Evolutionary conservation across 2,329 filamentous ascomycete genomes (phyloP), one percentile per base, ranked within the genome.

Genomic region (Sclerotinia nivalis): DNA sequence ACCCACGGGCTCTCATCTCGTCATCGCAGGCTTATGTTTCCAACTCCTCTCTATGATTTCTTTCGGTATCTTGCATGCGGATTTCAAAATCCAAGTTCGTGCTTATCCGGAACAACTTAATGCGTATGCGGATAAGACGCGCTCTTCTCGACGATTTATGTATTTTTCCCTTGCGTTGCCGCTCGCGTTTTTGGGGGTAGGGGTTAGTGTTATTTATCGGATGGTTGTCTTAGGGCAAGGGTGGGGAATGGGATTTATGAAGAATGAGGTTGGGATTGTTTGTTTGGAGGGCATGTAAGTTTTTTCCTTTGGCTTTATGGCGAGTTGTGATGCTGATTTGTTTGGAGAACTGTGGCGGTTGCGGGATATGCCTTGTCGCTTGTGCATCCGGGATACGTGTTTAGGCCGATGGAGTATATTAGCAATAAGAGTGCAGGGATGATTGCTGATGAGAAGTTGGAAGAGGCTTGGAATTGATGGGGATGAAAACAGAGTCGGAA

Each of bases 311-410:
- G 6, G n/a, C 5, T 10, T 43, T 2, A 2, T 15, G 40, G 5
- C 5, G 5, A 3, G 34, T 34, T 34, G 34, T 50, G 28, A 7
- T 37, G 31, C 61, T 65, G 28, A 65, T 34, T 37, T 15, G 7
- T 10, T n/a, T 12, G 28, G 52, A 65, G 61, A 52, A 52, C 43
- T 65, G 61, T 65, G 28, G 45, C 34, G 20, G 22, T 65, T 31
- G 61, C 61, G 20, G 61, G 61, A 10, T 65, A 50, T 37, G 45
- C n/a, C n/a, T 50, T 65, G 22, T 65, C 61, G 22, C 1, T 34
- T 65, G n/a, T 52, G 47, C 61, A 65, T 25, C 61, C 61, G n/a
- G 61, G 61, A 10, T 65, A 65, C 10, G 61, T 65, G 31, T 65
- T 65, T 34, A 52, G 61, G 28, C 56, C 56, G 37, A 50, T 45